phyloP scores from a whole-genome alignment of 805 yeast genomes.

The Starmerella sirachaensis region DNA sequence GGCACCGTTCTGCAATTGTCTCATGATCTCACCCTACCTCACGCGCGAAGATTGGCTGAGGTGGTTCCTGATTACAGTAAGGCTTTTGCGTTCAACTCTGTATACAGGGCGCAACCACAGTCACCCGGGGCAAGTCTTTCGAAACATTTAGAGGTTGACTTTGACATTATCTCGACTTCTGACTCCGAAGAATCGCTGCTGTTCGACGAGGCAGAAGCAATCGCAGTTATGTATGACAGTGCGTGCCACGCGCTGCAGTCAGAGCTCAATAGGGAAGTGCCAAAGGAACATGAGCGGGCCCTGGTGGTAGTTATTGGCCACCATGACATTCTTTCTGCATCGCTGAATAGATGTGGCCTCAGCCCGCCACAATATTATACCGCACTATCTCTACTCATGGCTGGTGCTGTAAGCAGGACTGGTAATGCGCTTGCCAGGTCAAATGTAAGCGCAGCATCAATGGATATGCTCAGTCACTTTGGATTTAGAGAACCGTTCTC shows the following conservation, averaged over 20 bases:
- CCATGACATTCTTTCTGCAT: conserved; percentile 60
- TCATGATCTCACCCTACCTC: conserved; percentile 78
- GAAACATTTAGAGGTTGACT: conserved; percentile 70
- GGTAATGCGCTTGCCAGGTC: conserved; percentile 53
- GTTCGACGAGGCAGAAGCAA: conserved; percentile 75
- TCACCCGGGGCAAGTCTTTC: conserved; percentile 46
- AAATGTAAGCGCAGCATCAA: conserved; percentile 65
- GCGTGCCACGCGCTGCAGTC: conserved; percentile 45
- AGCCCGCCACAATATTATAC: conserved; percentile 60
- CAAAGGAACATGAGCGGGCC: conserved; percentile 45
- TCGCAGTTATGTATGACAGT: conserved; percentile 71
- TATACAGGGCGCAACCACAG: conserved; percentile 40
- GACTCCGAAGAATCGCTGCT: conserved; percentile 29
- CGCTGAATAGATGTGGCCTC: conserved; percentile 71
- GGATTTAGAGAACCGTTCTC: conserved; percentile 63
- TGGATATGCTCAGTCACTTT: conserved; percentile 70
- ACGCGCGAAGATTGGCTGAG: conserved; percentile 73
- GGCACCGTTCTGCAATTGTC: conserved; percentile 86
- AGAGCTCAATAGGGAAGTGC: not conserved
- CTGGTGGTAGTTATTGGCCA: conserved; percentile 64
- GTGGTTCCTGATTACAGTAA: conserved; percentile 44
- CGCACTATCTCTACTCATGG: conserved; percentile 63
- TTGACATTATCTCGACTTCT: conserved; percentile 54
- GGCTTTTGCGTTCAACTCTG: conserved; percentile 64
- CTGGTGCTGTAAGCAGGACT: conserved; percentile 49